Evolutionary conservation across 805 yeast species (phyloP).

Genomic region (Helenozyma baotianmanensis): DNA sequence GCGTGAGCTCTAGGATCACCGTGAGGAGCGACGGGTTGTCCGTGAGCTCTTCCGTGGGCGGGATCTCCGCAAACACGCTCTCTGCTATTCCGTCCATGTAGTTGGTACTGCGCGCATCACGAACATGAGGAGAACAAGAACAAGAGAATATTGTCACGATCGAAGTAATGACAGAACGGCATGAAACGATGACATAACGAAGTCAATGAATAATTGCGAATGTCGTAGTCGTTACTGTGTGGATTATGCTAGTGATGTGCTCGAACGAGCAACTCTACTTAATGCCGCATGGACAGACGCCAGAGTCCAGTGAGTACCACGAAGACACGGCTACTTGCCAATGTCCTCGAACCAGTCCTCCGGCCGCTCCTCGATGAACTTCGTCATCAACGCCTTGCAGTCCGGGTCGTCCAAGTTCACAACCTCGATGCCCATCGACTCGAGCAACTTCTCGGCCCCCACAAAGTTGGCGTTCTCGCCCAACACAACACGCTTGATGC

Average conservation of each 20-base stretch:
- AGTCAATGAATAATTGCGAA: no score
- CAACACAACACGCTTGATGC: slow-evolving; percentile 78
- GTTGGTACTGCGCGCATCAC: no score
- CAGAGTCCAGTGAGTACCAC: no score
- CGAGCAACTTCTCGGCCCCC: slow-evolving; percentile 79
- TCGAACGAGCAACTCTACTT: no score
- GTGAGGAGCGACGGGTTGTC: slow-evolving; percentile 72
- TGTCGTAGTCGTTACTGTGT: no score
- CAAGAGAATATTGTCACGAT: no score
- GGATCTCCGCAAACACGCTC: slow-evolving; percentile 42
- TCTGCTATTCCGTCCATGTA: slow-evolving; percentile 73
- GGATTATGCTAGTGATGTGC: no score
- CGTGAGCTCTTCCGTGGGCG: slow-evolving; percentile 20
- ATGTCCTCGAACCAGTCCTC: slow-evolving; percentile 79
- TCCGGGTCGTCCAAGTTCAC: slow-evolving; percentile 53
- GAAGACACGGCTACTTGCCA: slow-evolving; percentile 49
- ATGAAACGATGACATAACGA: no score
- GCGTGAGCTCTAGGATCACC: slow-evolving; percentile 73
- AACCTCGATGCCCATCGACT: slow-evolving; percentile 66
- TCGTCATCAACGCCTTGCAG: slow-evolving; percentile 69
- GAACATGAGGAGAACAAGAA: no score
- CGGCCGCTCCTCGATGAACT: slow-evolving; percentile 76
- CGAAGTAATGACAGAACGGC: no score
- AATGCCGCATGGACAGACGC: no score
- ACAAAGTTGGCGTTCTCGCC: slow-evolving; percentile 82